Evolutionary conservation across 2,329 filamentous ascomycete species (phyloP).

Genomic region (Scedosporium boydii): DNA sequence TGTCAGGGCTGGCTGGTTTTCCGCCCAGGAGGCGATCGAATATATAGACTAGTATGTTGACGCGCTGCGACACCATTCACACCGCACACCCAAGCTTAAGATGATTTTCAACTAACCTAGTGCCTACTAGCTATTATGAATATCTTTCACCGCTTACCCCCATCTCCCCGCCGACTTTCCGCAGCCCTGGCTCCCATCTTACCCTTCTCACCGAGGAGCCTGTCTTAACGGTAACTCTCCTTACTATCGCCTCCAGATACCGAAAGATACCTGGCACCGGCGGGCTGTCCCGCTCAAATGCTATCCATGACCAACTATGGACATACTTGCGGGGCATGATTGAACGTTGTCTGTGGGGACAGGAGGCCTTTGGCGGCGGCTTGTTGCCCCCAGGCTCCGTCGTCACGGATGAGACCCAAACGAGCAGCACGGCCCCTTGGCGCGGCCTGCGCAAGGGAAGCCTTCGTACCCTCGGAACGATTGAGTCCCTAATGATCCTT

Average conservation of each 20-base stretch:
- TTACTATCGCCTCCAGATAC: constrained; percentile 87
- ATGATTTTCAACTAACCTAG: not conserved
- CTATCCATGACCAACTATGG: constrained; percentile 94
- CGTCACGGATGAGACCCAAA: constrained; percentile 45
- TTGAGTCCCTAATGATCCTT: constrained; percentile 86
- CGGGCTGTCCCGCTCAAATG: constrained; percentile 72
- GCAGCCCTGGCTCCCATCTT: constrained; percentile 67
- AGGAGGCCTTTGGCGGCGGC: constrained; percentile 87
- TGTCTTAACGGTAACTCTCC: constrained; percentile 80
- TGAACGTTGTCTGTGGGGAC: constrained; percentile 87
- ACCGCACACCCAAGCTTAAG: not conserved
- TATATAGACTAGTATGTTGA: constrained; percentile 78
- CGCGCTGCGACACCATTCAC: not conserved
- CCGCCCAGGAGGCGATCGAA: constrained; percentile 80
- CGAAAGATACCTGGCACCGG: constrained; percentile 71
- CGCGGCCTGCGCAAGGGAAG: constrained; percentile 65
- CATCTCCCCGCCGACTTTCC: constrained; percentile 85
- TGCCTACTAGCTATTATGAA: constrained; percentile 63
- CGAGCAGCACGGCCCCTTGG: constrained; percentile 61
- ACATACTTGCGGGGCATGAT: constrained; percentile 91
- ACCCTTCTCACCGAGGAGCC: constrained; percentile 83
- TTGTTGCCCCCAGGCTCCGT: constrained; percentile 63
- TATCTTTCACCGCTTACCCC: constrained; percentile 87
- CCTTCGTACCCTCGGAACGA: constrained; percentile 80
- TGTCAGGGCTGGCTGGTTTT: constrained; percentile 95